Evolutionary conservation across 2,329 filamentous ascomycete genomes (phyloP), one percentile per base, ranked within the genome.

Genomic region (Exophiala oligosperma): DNA sequence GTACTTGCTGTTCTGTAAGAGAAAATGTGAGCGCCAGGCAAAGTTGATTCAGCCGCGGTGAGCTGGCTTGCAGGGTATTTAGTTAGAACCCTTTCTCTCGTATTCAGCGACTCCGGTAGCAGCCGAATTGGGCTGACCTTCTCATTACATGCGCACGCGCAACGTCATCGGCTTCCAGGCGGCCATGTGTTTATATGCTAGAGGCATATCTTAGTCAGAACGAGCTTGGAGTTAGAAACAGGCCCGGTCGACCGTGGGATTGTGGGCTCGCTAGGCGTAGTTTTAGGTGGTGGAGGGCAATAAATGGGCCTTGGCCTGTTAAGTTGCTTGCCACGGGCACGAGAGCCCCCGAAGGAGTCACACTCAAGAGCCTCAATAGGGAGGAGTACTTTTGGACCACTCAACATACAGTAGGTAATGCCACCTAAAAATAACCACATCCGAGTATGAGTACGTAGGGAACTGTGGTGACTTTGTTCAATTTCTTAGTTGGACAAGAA

Each of bases 201-300:
- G 54, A 47, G 54, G 52, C 48, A 56, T 48, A 56, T 60, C 58
- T 60, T 60, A 60, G 58, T 60, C 58, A 60, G 52, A 43, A 21
- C 40, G 32, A 3, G 9, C 49, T 17, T 8, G 17, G 14, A 24
- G 49, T 51, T 17, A 17, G 17, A 17, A 51, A 11, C 3, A 35
- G 37, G 26, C 48, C 17, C 26, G 28, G 48, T 23, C 7, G 48
- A 50, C 12, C 17, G 23, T 29, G 14, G 32, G 49, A 11, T 26
- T 23, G 17, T 48, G 24, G 46, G 28, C 46, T 48, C 23, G 23
- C 28, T 21, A 55, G 29, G n/a, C 32, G 8, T 4, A 35, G 32
- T 9, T 35, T 35, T 35, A 35, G 32, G 32, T 46, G 17, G 21
- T 8, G 11, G 43, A 23, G 43, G 26, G 26, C 43, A 46, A 26